Evolutionary conservation across 2,329 filamentous ascomycete species (phyloP), one percentile per base, ranked within the genome.

Genomic region (Triangularia setosa): DNA sequence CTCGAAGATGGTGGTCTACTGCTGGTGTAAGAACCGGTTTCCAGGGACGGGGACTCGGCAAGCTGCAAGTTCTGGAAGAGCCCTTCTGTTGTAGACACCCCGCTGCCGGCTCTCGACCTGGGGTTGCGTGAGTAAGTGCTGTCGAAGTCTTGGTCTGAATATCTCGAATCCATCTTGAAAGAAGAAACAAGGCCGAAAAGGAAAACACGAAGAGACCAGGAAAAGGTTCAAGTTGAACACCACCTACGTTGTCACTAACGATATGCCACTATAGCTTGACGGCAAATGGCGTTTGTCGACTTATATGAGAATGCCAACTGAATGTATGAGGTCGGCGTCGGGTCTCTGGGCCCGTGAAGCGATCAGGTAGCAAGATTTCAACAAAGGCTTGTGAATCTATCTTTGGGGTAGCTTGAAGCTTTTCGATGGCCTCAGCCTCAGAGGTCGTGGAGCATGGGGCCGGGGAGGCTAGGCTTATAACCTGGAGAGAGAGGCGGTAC

Each of bases 101-200:
- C 64, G 55, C 67, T 72, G 52, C 62, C 54, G 35, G 65, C 59
- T 69, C 68, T 70, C 30, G 69, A 70, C 55, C 71, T 73, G 69
- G 67, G 58, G 57, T 60, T 68, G 58, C 67, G 69, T 73, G 68
- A 73, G 71, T 69, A 70, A 67, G 65, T 69, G 53, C 68, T 64
- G 60, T 66, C 65, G 61, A 67, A 62, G 57, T 52, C 55, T 23
- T 67, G 67, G 56, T 64, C 60, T 58, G 67, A 60, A 55, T 67
- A 69, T 27, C 56, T 58, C 52, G 68, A 62, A 59, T 69, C 67
- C 71, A 72, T 73, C 58, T 66, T 66, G 58, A 16, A 28, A 23
- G 23, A 23, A 44, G 55, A 40, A 40, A 40, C 16, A n/a, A 40
- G 21, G 40, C 44, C 35, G 60, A 3, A 11, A 58, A 61, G 61